A percentile compares a stretch with the other conserved stretches of the same genome.
Conservation (phyloP, 345 rosid genomes). For the Brassica incana region DNA sequence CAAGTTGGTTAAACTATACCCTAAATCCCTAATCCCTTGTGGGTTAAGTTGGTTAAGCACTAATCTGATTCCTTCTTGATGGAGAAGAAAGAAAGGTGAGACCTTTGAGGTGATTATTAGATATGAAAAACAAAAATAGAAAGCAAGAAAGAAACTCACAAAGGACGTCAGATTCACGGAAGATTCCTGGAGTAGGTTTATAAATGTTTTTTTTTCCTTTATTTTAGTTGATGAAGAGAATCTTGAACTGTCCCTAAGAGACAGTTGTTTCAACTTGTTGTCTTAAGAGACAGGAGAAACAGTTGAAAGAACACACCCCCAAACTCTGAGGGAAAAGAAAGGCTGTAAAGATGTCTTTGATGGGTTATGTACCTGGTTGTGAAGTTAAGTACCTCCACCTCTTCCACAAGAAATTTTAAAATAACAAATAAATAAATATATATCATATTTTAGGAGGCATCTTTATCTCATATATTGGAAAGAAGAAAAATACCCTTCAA, state of each 20-base stretch:
- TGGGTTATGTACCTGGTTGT: conserved; percentile 34
- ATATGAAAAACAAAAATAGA: conserved; percentile 10
- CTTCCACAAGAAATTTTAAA: conserved; percentile 10
- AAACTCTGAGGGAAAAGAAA: conserved; percentile 37
- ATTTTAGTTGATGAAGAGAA: conserved; percentile 20
- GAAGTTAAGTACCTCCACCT: conserved; percentile 24
- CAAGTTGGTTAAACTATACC: conserved; percentile 39
- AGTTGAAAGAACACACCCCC: conserved; percentile 32
- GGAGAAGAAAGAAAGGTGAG: neutral
- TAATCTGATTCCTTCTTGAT: conserved; percentile 26
- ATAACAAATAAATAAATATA: neutral
- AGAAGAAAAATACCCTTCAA: neutral
- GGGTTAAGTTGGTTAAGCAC: conserved; percentile 32
- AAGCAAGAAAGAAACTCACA: conserved; percentile 36
- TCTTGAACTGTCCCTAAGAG: conserved; percentile 29
- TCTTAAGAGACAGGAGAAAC: conserved; percentile 40
- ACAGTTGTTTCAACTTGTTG: conserved; percentile 33
- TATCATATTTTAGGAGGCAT: conserved; percentile 11
- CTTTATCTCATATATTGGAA: conserved; percentile 29
- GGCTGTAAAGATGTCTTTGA: conserved; percentile 42
- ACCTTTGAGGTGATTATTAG: conserved; percentile 1
- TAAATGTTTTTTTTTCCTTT: conserved; percentile 22
- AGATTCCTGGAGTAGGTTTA: conserved; percentile 43
- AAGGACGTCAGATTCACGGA: conserved; percentile 40
- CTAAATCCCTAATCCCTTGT: conserved; percentile 33